These are phyloP conservation scores for Hypoxylon sp. DNA, from an alignment of 2,329 filamentous ascomycete species.

Conservation along the genomic window DNA sequence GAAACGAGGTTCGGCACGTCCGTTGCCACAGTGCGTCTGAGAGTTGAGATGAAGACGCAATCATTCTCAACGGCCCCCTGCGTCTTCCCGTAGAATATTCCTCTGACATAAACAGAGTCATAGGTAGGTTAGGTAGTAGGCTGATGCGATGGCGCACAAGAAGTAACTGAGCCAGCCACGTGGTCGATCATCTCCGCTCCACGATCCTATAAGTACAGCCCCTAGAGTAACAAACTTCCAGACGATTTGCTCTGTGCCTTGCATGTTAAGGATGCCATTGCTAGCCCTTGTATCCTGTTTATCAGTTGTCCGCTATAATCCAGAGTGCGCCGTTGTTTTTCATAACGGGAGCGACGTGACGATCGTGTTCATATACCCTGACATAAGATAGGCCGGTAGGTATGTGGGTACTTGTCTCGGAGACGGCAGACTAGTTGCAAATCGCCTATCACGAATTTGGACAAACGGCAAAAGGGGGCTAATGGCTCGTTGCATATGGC, in stretches of 20 bases:
- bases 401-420: background rate
- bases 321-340: background rate
- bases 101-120: background rate
- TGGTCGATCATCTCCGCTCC: background rate
- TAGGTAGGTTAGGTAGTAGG: too few species aligned
- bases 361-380: background rate
- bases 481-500: constrained; percentile 19
- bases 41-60: constrained; percentile 3
- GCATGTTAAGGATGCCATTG: background rate
- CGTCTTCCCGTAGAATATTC: constrained; percentile 29
- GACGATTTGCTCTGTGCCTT: background rate
- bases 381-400: too few species aligned
- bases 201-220: background rate
- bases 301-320: too few species aligned
- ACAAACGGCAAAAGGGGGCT: constrained; percentile 20
- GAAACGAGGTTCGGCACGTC: constrained; percentile 5
- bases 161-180: background rate
- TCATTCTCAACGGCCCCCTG: constrained; percentile 39
- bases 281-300: background rate
- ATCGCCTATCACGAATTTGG: constrained; percentile 7
- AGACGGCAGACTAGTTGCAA: background rate
- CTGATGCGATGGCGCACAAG: background rate
- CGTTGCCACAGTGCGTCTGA: constrained; percentile 6
- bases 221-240: background rate
- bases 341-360: background rate